phyloP scores from a whole-genome alignment of 2,329 filamentous ascomycete species.

The Verticillium isaacii region DNA sequence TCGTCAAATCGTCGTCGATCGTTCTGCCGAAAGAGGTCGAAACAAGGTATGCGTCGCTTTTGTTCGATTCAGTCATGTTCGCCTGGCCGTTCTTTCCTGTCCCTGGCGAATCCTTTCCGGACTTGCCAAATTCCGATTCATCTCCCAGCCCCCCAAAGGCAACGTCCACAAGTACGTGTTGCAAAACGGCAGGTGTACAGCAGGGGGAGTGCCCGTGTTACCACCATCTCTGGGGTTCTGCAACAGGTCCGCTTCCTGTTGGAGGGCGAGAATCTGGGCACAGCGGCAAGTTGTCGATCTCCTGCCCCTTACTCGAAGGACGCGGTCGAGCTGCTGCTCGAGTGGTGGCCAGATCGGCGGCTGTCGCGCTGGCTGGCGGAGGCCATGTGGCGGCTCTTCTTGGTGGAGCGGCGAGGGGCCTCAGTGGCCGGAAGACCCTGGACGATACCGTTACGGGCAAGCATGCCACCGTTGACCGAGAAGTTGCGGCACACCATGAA shows the following conservation, averaged over 20 bases:
- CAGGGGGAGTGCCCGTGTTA: not conserved
- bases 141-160: not conserved
- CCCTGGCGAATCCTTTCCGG: not conserved
- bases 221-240: not conserved
- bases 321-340: slow-evolving; percentile 58
- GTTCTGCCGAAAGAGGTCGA: slow-evolving; percentile 9
- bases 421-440: slow-evolving; percentile 58
- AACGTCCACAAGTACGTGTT: not conserved
- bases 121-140: not conserved
- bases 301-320: slow-evolving; percentile 45
- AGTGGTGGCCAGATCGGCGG: slow-evolving; percentile 52
- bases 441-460: slow-evolving; percentile 63
- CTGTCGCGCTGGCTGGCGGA: slow-evolving; percentile 35
- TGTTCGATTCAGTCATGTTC: slow-evolving; percentile 13
- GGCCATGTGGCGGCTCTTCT: slow-evolving; percentile 48
- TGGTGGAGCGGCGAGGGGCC: slow-evolving; percentile 42
- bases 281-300: not conserved
- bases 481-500: slow-evolving; percentile 99
- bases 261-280: not conserved
- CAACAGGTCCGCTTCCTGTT: not conserved
- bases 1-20: slow-evolving; percentile 15
- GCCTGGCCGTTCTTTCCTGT: not conserved
- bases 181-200: not conserved
- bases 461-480: slow-evolving; percentile 93
- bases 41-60: slow-evolving; percentile 15